These are phyloP conservation scores for Malassezia arunalokei DNA, from an alignment of 1,284 basidiomycete species.

Conservation along the genomic window DNA sequence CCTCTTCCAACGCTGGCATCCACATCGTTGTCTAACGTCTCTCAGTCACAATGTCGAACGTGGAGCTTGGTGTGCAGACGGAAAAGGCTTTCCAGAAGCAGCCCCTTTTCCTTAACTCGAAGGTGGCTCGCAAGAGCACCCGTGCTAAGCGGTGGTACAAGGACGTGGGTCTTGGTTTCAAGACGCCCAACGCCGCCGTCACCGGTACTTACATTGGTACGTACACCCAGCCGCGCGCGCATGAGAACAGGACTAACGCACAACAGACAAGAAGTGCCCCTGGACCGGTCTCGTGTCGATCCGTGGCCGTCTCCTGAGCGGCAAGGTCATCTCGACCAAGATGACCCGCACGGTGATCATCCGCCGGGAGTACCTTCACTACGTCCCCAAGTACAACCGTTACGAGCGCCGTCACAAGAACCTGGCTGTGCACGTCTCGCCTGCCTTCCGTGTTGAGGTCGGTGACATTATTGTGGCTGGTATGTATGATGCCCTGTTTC, in stretches of 20 bases:
- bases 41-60: conserved; percentile 37
- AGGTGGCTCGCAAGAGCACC: conserved; percentile 77
- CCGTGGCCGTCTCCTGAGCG: conserved; percentile 95
- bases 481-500: conserved; percentile 7
- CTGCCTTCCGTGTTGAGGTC: conserved; percentile 72
- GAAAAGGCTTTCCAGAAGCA: conserved; percentile 66
- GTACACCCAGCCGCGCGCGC: conserved; percentile 6
- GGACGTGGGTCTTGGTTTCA: conserved; percentile 48
- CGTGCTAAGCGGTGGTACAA: conserved; percentile 99
- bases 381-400: conserved; percentile 86
- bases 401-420: conserved; percentile 70
- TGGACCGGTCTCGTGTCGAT: conserved; percentile 71
- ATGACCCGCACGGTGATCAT: conserved; percentile 99
- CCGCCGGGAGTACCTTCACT: conserved; percentile 91
- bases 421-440: conserved; percentile 88
- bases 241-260: conserved; percentile 12
- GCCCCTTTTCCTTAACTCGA: conserved; percentile 93
- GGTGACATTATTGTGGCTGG: conserved; percentile 90
- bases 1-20: conserved; percentile 16
- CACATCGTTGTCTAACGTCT: conserved; percentile 18
- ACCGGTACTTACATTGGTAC: conserved; percentile 81
- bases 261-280: conserved; percentile 94
- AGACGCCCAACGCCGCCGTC: conserved; percentile 87
- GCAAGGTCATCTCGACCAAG: conserved; percentile 94
- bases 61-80: conserved; percentile 44